A percentile compares a stretch with the other conserved stretches of the same genome.
Evolutionary conservation across 495 filamentous ascomycete species (phyloP).

Genomic region (Chaetomium tenue): DNA sequence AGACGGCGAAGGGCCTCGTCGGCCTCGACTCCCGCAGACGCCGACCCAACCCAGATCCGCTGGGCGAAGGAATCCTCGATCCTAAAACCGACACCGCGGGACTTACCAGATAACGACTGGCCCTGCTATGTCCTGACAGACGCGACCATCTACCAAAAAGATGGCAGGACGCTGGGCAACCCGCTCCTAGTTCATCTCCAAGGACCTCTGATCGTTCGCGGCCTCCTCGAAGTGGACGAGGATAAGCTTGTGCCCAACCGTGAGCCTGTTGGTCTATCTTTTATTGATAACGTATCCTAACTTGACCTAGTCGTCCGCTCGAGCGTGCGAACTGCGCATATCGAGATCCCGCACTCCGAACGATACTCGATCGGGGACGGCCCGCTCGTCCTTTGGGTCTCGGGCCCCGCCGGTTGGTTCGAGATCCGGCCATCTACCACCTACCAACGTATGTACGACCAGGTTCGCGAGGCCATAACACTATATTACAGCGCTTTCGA

Average conservation of each 20-base stretch:
- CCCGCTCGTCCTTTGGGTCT: slow-evolving; percentile 69
- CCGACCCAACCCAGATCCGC: slow-evolving; percentile 30
- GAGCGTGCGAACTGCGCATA: slow-evolving; percentile 49
- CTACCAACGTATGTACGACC: slow-evolving; percentile 61
- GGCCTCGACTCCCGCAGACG: slow-evolving; percentile 32
- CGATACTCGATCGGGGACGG: slow-evolving; percentile 70
- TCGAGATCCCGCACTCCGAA: slow-evolving; percentile 62
- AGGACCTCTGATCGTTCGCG: slow-evolving; percentile 47
- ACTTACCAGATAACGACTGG: slow-evolving; percentile 33
- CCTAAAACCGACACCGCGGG: slow-evolving; percentile 32
- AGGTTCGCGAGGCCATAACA: slow-evolving; percentile 67
- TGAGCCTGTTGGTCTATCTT: not conserved
- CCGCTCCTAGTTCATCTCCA: slow-evolving; percentile 42
- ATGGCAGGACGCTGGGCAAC: slow-evolving; percentile 44
- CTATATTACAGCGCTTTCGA: slow-evolving; percentile 63
- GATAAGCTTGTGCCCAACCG: slow-evolving; percentile 15
- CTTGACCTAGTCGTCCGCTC: slow-evolving; percentile 43
- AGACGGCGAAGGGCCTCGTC: slow-evolving; percentile 33
- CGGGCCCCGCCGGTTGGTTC: slow-evolving; percentile 77
- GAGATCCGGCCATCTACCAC: slow-evolving; percentile 61
- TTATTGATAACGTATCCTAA: not conserved
- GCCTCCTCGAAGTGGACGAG: slow-evolving; percentile 42
- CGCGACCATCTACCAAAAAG: slow-evolving; percentile 45
- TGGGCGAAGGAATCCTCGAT: slow-evolving; percentile 38
- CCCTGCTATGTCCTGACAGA: slow-evolving; percentile 47